Conservation (phyloP, 257 asterid species). For the Nicotiana tabacum region DNA sequence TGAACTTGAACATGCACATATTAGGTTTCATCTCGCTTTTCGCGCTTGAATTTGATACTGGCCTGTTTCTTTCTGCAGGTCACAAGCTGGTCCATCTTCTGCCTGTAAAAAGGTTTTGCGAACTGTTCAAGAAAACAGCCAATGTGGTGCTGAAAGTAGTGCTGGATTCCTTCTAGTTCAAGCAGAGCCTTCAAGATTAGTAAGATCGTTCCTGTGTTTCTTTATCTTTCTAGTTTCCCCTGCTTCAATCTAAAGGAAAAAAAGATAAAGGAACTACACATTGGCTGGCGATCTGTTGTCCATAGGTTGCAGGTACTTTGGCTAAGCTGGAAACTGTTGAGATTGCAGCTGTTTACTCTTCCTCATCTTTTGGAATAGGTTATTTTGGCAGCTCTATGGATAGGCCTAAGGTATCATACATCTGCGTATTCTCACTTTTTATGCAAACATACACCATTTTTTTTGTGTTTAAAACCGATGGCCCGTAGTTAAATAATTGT, state of each 20-base stretch:
- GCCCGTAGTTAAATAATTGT: neutral
- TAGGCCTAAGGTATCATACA: slow-evolving; percentile 64
- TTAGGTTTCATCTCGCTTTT: neutral
- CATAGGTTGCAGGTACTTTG: slow-evolving; percentile 40
- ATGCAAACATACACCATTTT: neutral
- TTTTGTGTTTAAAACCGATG: neutral
- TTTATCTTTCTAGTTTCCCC: neutral
- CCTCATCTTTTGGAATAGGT: slow-evolving; percentile 86
- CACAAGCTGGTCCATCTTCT: slow-evolving; percentile 68
- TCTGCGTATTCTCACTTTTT: neutral
- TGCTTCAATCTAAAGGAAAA: neutral
- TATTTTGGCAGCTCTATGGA: slow-evolving; percentile 80
- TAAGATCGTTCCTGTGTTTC: slow-evolving; percentile 20
- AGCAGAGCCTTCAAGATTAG: slow-evolving; percentile 53
- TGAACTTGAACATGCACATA: neutral
- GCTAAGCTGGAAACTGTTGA: slow-evolving; percentile 62
- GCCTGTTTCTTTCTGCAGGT: slow-evolving; percentile 35
- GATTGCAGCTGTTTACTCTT: slow-evolving; percentile 72
- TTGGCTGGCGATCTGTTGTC: neutral
- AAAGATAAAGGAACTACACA: neutral
- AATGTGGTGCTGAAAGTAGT: slow-evolving; percentile 34
- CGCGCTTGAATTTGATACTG: neutral
- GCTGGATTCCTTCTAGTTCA: slow-evolving; percentile 83
- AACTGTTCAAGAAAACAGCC: slow-evolving; percentile 29
- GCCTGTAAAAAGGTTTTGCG: slow-evolving; percentile 67